Percentiles rank a stretch among this genome's conserved stretches.
Evolutionary conservation across 805 yeast species (phyloP).

Genomic region (Cyberlindnera euphorbiiphila): DNA sequence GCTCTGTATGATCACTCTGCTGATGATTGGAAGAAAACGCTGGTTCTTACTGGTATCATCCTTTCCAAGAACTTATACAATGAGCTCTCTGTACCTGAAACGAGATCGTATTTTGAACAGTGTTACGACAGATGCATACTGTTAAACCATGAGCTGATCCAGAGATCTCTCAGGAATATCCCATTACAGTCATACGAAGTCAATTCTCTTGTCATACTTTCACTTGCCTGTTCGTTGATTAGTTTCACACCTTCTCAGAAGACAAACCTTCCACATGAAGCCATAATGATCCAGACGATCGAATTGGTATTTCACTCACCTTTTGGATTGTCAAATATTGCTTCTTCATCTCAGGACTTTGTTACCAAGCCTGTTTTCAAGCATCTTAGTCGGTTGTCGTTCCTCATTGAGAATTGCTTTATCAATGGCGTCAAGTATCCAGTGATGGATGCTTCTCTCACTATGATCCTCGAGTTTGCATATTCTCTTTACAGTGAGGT

Average conservation of each 20-base stretch:
- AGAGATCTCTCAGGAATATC: conserved; percentile 7
- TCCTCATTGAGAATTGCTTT: conserved; percentile 38
- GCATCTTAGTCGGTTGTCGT: conserved; percentile 46
- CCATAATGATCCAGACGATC: conserved; percentile 17
- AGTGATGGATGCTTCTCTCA: conserved; percentile 15
- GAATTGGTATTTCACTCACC: conserved; percentile 24
- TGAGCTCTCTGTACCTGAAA: conserved; percentile 30
- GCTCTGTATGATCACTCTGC: conserved; percentile 33
- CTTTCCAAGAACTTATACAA: conserved; percentile 34
- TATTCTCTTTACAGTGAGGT: conserved; percentile 6
- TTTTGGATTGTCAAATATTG: conserved; percentile 14
- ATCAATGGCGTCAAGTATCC: conserved; percentile 21
- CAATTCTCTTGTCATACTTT: conserved; percentile 15
- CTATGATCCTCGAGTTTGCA: conserved; percentile 16
- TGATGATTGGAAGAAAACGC: conserved; percentile 40
- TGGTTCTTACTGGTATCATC: conserved; percentile 40
- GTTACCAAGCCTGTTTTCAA: conserved; percentile 38
- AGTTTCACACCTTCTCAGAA: conserved; percentile 19
- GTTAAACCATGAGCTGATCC: conserved; percentile 32
- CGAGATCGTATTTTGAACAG: conserved; percentile 33
- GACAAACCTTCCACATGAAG: conserved; percentile 20
- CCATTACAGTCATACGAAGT: conserved; percentile 23
- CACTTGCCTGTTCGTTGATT: conserved; percentile 21
- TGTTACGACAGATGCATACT: conserved; percentile 31
- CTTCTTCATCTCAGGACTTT: conserved; percentile 6